Base-by-base conservation (phyloP, 805 yeast species). In the Lipomyces sp. region DNA sequence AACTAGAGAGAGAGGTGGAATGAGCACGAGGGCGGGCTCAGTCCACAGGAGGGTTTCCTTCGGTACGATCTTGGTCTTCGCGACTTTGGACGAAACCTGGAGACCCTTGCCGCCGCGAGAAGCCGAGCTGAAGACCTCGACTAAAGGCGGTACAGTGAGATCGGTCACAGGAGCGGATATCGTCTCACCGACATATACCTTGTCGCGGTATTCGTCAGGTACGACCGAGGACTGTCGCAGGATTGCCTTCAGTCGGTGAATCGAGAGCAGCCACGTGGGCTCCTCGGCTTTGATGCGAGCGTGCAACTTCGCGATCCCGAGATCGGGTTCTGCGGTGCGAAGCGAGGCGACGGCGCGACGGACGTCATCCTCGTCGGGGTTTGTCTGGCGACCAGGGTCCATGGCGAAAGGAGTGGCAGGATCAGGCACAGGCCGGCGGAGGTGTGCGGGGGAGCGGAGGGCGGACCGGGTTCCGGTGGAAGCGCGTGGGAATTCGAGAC, bases 1-100 rank as follows among this genome's bases (percentile, higher is more conserved):
- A 40, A 81, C 68, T 59, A 82, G 80, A 14, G 84, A 87, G 55
- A 86, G 70, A 2, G 84, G 86, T 2, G 91, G 86, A 0, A 85
- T 70, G 34, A 78, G 76, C 37, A 77, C 70, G 49, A 86, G 72
- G 5, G 88, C 79, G 11, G 65, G 59, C 61, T 86, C 95, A 37
- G 75, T 72, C 81, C 88, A 83, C 2, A 86, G 63, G 47, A 75
- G 60, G 2, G 72, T 79, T 13, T 82, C 86, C 31, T 73, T 72
- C 10, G 67, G 55, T 49, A 83, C 72, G 16, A 65, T 60, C 35
- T 65, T 66, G 36, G 72, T 72, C 1, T 88, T 34, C 28, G 38
- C 42, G 22, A 35, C 13, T 11, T 23, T 42, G 19, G 36, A 14
- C n/a, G 43, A 19, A 14, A 45, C 80, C 58, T 73, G 79, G 8